Evolutionary conservation across 148 eudicot genomes (phyloP), one percentile per base, ranked within the genome.

Genomic region (Euryodendron excelsum): DNA sequence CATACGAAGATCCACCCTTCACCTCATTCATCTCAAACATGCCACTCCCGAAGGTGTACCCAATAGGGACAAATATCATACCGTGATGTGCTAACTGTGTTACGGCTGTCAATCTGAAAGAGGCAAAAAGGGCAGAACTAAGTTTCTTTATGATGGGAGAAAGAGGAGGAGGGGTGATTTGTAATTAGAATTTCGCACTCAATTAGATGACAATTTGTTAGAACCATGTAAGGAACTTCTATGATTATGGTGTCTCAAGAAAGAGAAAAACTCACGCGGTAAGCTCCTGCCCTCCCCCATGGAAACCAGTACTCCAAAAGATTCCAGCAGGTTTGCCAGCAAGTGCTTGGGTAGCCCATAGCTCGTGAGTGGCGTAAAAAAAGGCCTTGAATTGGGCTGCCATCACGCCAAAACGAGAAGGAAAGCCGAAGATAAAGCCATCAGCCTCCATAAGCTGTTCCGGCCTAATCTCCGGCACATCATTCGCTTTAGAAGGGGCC

Each of bases 301-400:
- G 89, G 85, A 87, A 91, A 55, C 94, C 94, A 27, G 92, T 91
- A 69, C 94, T 91, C 94, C 94, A 91, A 74, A 91, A 91, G 44
- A 91, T 69, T 47, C 94, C 94, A 14, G 94, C 94, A 72, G 94
- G 94, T 75, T 91, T 91, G 56, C 94, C 92, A 36, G 94, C 92
- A 17, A 91, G 90, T 0, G 87, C 85, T 65, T 91, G 94, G 74
- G 81, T 77, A n/a, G 81, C 85, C 87, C 88, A 87, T 25, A 91
- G 56, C 64, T 83, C 84, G 33, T 74, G 59, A 2, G 91, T 86
- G 58, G 91, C 82, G 59, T 86, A 92, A 82, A 91, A 91, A 78
- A 91, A 91, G 60, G 94, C 91, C 58, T 84, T 75, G 68, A 77
- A 87, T 69, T 91, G 94, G 39, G 94, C 86, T 18, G 94, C 86